Base-by-base conservation (phyloP, 1,284 basidiomycete species). In the Puccinia coronata region DNA sequence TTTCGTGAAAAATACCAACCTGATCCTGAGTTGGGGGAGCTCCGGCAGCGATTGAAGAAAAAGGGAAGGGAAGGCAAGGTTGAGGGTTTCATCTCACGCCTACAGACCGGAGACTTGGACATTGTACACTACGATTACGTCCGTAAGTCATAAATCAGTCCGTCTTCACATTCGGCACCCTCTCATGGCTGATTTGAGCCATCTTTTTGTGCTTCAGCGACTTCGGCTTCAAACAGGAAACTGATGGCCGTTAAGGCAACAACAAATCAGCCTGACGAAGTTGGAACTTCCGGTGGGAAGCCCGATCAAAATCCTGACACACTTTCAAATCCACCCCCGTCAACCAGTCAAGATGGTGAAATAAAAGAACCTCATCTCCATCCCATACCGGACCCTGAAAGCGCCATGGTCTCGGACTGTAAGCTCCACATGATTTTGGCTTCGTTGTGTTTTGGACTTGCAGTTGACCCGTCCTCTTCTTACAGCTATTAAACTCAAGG, bases 1-100 rank as follows among this genome's bases (percentile, higher is more conserved):
- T 81, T 81, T 51, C 57, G 71, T 41, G 79, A 81, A 49, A 81
- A 81, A 51, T 81, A 81, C 57, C 36, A 36, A 55, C 79, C 79
- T 31, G 71, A 61, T 36, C 31, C 70, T 16, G 79, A 81, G 51
- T 74, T 73, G 34, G 79, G 74, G 14, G 70, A 81, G 34, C 70
- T 81, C 25, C 51, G 79, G 39, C 59, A 57, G 41, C 55, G 70
- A 39, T 41, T 81, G n/a, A 81, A 47, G 49, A 81, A 81, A 53
- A 73, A 81, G 41, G 79, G 79, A 28, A 41, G 79, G 16, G 79
- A 81, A n/a, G 79, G 71, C 23, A 59, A 65, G 43, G 43, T 73
- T 6, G 70, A 61, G 14, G 25, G 23, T 0, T 81, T 81, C 28
- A 53, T 73, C 18, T 36, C 71, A 16, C 70, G 71, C 11, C 39